Percentiles rank a stretch among this genome's conserved stretches.
Conservation (phyloP, 352 stramenopile genomes). For the Paralagenidium karlingii region DNA sequence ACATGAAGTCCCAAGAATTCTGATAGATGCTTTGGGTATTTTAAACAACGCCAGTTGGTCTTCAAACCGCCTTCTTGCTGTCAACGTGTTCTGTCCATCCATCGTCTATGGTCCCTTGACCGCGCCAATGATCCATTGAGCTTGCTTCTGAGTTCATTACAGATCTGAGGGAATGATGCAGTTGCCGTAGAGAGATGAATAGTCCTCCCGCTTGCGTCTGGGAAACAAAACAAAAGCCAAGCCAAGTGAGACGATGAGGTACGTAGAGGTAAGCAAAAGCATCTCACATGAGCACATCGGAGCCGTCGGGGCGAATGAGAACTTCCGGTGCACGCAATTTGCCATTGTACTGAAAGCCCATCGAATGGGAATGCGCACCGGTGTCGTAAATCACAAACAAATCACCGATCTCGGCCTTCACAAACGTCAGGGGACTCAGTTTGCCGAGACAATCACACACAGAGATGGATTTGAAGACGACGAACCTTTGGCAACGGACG, state of each 20-base stretch:
- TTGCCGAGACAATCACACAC: no score
- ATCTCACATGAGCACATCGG: slow-evolving; percentile 55
- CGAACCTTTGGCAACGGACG: slow-evolving; percentile 46
- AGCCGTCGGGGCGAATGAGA: slow-evolving; percentile 42
- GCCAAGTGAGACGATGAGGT: neutral
- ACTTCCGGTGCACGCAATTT: slow-evolving; percentile 84
- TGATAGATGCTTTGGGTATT: no score
- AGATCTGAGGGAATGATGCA: slow-evolving; percentile 41
- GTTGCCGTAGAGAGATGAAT: slow-evolving; percentile 64
- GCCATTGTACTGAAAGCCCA: slow-evolving; percentile 90
- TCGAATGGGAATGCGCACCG: slow-evolving; percentile 83
- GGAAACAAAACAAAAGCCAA: slow-evolving; percentile 2
- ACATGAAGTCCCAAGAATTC: no score
- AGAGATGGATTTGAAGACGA: no score
- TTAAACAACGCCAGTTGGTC: no score
- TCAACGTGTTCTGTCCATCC: no score
- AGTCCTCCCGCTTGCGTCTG: slow-evolving; percentile 67
- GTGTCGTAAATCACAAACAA: slow-evolving; percentile 87
- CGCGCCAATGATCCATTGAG: neutral
- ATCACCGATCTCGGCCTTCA: slow-evolving; percentile 65
- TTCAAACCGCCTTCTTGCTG: no score
- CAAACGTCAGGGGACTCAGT: no score
- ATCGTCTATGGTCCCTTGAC: no score
- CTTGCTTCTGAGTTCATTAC: slow-evolving; percentile 1
- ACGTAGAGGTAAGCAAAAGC: neutral